phyloP scores from a whole-genome alignment of 2,329 filamentous ascomycete species.

The Zymoseptoria ardabiliae region DNA sequence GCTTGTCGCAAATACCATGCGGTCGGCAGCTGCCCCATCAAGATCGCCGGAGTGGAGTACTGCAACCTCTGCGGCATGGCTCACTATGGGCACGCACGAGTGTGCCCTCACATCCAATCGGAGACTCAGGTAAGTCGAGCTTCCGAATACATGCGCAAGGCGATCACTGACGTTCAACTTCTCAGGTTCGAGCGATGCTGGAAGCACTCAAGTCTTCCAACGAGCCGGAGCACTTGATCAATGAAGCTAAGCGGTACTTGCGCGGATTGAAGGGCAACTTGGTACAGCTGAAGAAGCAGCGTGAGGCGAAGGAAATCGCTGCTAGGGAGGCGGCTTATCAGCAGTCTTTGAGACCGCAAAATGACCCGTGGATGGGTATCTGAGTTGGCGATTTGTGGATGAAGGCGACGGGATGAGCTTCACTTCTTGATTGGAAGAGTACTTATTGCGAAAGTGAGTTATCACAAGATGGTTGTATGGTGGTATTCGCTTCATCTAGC shows the following conservation, averaged over 20 bases:
- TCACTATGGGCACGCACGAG: conserved; percentile 49
- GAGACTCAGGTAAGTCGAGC: conserved; percentile 39
- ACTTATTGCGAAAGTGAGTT: neutral
- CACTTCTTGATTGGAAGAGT: neutral
- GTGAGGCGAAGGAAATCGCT: conserved; percentile 19
- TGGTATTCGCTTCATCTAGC: neutral
- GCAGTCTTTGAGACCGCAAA: neutral
- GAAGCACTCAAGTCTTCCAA: conserved; percentile 52
- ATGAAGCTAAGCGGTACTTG: conserved; percentile 50
- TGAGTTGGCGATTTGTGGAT: neutral
- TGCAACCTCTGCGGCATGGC: conserved; percentile 59
- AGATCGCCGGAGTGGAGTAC: conserved; percentile 50
- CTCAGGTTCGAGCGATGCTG: conserved; percentile 56
- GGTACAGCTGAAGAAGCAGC: conserved; percentile 46
- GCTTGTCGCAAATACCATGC: conserved; percentile 50
- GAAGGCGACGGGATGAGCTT: neutral
- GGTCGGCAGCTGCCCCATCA: conserved; percentile 54
- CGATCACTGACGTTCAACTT: conserved; percentile 4
- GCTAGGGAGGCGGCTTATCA: conserved; percentile 13
- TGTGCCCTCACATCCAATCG: conserved; percentile 56
- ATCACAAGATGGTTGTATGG: neutral
- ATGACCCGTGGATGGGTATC: conserved; percentile 1
- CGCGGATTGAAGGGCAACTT: conserved; percentile 49
- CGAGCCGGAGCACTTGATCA: conserved; percentile 48
- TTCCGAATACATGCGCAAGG: neutral